These are phyloP conservation scores for Fusarium subglutinans DNA, from an alignment of 2,329 filamentous ascomycete species.

Conservation along the genomic window DNA sequence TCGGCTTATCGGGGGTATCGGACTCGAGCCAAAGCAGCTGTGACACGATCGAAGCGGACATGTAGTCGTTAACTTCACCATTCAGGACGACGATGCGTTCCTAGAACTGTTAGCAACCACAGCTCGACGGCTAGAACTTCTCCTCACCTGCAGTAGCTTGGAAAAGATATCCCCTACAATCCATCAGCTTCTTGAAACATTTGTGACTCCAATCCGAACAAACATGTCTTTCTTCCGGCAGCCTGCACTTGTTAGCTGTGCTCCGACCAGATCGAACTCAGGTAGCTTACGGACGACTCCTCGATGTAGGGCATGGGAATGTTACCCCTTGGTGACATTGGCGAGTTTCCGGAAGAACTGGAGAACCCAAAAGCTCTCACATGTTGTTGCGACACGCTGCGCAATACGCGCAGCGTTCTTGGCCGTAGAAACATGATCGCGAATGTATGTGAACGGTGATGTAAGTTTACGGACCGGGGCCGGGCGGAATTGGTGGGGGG, in stretches of 20 bases:
- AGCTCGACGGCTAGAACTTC: background rate
- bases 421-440: slow-evolving; percentile 46
- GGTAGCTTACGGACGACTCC: slow-evolving; percentile 52
- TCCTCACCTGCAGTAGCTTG: slow-evolving; percentile 74
- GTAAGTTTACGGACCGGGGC: slow-evolving; percentile 6
- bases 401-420: slow-evolving; percentile 45
- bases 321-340: slow-evolving; percentile 47
- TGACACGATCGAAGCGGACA: slow-evolving; percentile 93
- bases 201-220: slow-evolving; percentile 37
- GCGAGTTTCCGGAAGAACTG: slow-evolving; percentile 40
- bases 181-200: slow-evolving; percentile 24
- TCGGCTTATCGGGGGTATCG: slow-evolving; percentile 92
- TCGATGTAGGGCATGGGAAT: slow-evolving; percentile 69
- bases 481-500: slow-evolving; percentile 38
- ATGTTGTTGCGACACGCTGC: slow-evolving; percentile 47
- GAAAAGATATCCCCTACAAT: slow-evolving; percentile 81
- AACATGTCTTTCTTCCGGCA: slow-evolving; percentile 82
- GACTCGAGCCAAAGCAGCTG: slow-evolving; percentile 98
- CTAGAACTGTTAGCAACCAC: slow-evolving; percentile 50
- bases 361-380: slow-evolving; percentile 57
- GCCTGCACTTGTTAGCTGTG: slow-evolving; percentile 61
- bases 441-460: slow-evolving; percentile 3
- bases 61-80: slow-evolving; percentile 86
- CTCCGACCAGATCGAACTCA: background rate
- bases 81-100: slow-evolving; percentile 96